Base-by-base conservation (phyloP, 1,284 basidiomycete species). In the Puccinia brachypodii region DNA sequence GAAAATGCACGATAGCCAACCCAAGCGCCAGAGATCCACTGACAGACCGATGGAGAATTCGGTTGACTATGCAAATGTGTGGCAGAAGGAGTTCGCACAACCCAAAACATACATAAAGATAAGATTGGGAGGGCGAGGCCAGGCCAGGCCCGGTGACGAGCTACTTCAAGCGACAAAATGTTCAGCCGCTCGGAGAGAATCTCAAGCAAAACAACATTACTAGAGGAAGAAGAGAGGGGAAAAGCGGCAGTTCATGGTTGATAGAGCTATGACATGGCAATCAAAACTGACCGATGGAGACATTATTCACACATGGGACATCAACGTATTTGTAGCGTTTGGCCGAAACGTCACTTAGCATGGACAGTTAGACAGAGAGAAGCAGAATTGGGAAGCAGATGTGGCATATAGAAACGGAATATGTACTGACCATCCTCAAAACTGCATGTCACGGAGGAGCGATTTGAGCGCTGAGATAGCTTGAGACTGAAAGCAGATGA, bases 361-460 rank as follows among this genome's bases (percentile, higher is more conserved):
- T 25, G 53, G 53, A 25, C 11, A 56, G 53, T 22, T 22, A 22
- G 8, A 53, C 50, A n/a, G 53, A 25, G 50, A 53, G 3, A 53
- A 19, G 50, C 16, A 53, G 50, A 19, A 8, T 53, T 53, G 50
- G 14, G n/a, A 53, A 8, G 4, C n/a, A 19, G 50, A 53, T 22
- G 50, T 13, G 50, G 19, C 50, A 64, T 16, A 58, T 28, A 58
- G 22, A 53, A 16, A 53, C 4, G n/a, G 8, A n/a, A 53, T 53
- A 53, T 53, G 8, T 53, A 53, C 62, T 64, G 33, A 64, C 62
- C 62, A 38, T 64, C 62, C 19, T 64, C 62, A 33, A 64, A 38
- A 40, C 62, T 64, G 62, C 62, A 64, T 38, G 62, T 64, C 62
- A 64, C 40, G 36, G 62, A 40, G 36, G 62, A 64, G 36, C 62